These are phyloP conservation scores for Narthecium ossifragum DNA, from an alignment of 106 monocot species.

Conservation along the genomic window DNA sequence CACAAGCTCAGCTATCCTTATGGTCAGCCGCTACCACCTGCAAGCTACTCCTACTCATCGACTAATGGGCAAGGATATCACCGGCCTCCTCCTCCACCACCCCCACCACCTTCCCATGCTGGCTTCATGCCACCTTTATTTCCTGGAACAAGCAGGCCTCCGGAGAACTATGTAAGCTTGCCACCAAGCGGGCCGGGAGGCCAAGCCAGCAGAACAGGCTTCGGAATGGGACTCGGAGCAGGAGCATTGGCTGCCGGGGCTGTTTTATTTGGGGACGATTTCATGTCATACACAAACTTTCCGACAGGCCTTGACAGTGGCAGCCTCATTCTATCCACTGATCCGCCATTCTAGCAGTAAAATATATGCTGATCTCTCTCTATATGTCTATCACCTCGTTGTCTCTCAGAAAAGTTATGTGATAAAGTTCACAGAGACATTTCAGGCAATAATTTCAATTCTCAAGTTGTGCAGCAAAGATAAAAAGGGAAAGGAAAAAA, in stretches of 20 bases:
- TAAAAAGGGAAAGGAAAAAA: too few relatives aligned
- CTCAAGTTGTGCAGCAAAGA: too few relatives aligned
- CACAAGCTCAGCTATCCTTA: constrained; percentile 9
- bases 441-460: too few relatives aligned
- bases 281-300: constrained; percentile 36
- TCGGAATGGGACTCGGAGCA: constrained; percentile 46
- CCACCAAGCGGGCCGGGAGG: constrained; percentile 11
- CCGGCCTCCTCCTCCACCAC: constrained; percentile 31
- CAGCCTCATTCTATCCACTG: constrained; percentile 23
- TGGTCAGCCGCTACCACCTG: neutral
- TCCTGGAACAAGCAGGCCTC: constrained; percentile 15
- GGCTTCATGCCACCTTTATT: constrained; percentile 49
- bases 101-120: constrained; percentile 48
- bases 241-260: constrained; percentile 74
- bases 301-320: constrained; percentile 21
- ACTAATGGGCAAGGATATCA: neutral
- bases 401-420: too few relatives aligned
- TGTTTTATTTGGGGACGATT: constrained; percentile 75
- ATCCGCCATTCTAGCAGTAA: constrained; percentile 25
- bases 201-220: constrained; percentile 3
- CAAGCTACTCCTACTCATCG: neutral
- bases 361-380: too few relatives aligned
- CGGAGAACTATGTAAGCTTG: constrained; percentile 32
- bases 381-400: too few relatives aligned
- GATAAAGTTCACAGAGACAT: too few relatives aligned